Evolutionary conservation across 1,284 basidiomycete species (phyloP).

Genomic region (Clitocybe nebularis): DNA sequence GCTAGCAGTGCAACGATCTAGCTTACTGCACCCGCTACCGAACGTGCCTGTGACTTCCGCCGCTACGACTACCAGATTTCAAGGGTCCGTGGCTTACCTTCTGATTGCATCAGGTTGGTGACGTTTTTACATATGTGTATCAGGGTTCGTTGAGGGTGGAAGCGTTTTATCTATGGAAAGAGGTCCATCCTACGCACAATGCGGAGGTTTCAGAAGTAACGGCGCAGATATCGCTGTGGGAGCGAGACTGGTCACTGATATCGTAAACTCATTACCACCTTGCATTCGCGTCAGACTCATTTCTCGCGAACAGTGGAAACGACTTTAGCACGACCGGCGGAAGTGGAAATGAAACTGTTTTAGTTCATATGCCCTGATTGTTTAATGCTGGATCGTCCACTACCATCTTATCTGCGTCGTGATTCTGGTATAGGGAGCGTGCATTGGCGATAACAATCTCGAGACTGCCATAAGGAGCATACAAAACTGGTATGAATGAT

Average conservation of each 20-base stretch:
- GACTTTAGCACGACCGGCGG: conserved; percentile 49
- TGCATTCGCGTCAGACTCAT: conserved; percentile 4
- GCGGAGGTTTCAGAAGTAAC: conserved; percentile 45
- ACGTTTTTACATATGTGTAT: neutral
- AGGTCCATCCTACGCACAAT: conserved; percentile 52
- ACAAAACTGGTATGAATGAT: too few relatives aligned
- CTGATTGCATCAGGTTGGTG: neutral
- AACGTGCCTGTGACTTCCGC: conserved; percentile 39
- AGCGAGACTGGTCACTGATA: conserved; percentile 55
- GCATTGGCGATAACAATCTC: too few relatives aligned
- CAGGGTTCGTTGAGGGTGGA: conserved; percentile 62
- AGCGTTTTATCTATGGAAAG: conserved; percentile 65
- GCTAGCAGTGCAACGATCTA: conserved; percentile 39
- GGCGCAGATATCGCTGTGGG: conserved; percentile 59
- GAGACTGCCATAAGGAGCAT: too few relatives aligned
- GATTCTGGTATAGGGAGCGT: too few relatives aligned
- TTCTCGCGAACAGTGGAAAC: conserved; percentile 43
- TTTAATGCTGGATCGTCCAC: conserved; percentile 60
- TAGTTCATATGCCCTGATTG: conserved; percentile 53
- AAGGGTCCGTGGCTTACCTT: conserved; percentile 39
- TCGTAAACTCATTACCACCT: conserved; percentile 16
- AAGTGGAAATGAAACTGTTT: conserved; percentile 42
- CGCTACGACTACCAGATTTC: conserved; percentile 42
- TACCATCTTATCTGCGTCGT: too few relatives aligned
- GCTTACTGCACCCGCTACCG: conserved; percentile 41